Conservation (phyloP, 495 filamentous ascomycete genomes). For the Viridothelium virens region DNA sequence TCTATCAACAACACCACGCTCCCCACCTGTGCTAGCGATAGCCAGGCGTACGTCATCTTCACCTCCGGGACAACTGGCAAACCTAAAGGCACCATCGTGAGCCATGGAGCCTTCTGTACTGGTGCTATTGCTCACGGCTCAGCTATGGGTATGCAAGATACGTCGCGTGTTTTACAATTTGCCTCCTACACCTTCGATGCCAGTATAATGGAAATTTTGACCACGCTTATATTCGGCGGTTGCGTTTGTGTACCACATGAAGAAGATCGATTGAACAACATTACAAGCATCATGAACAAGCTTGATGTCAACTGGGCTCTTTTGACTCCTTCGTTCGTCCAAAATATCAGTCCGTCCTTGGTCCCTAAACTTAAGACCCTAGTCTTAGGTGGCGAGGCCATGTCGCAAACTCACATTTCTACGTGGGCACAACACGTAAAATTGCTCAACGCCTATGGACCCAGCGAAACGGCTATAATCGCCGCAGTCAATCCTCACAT, state of each 20-base stretch:
- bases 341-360: constrained; percentile 53
- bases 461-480: constrained; percentile 86
- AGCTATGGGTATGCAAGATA: constrained; percentile 33
- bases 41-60: constrained; percentile 37
- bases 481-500: constrained; percentile 35
- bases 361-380: constrained; percentile 64
- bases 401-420: constrained; percentile 65
- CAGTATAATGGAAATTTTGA: constrained; percentile 81
- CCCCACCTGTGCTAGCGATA: constrained; percentile 16
- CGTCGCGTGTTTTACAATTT: constrained; percentile 76
- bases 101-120: constrained; percentile 60
- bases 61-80: constrained; percentile 59
- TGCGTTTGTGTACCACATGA: constrained; percentile 43
- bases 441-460: constrained; percentile 76
- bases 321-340: constrained; percentile 62
- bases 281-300: constrained; percentile 57
- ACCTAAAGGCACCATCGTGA: constrained; percentile 70
- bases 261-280: constrained; percentile 53
- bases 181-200: constrained; percentile 87
- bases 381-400: constrained; percentile 66
- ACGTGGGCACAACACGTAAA: constrained; percentile 54
- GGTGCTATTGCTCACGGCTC: constrained; percentile 27
- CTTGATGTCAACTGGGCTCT: constrained; percentile 81
- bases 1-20: constrained; percentile 1
- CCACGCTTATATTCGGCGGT: constrained; percentile 58